Evolutionary conservation across 306 rosid genomes (phyloP).

Genomic region (Lathyrus oleraceus): DNA sequence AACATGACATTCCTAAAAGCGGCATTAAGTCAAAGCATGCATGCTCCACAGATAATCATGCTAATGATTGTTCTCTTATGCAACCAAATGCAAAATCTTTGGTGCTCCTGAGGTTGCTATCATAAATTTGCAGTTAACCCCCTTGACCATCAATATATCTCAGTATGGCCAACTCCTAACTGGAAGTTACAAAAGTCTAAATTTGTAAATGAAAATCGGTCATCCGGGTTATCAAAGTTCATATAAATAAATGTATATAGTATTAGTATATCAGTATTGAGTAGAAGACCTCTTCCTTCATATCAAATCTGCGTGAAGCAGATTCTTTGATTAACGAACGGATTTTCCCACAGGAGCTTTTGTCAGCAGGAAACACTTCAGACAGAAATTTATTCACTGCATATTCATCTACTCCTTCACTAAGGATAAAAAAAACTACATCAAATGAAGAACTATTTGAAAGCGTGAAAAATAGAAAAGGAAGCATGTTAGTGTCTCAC

Average conservation of each 20-base stretch:
- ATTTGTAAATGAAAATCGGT: constrained; percentile 24
- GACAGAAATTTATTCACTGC: constrained; percentile 72
- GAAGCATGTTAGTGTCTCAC: constrained; percentile 36
- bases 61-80: constrained; percentile 11
- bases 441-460: constrained; percentile 28
- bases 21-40: constrained; percentile 4
- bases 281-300: constrained; percentile 87
- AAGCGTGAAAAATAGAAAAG: constrained; percentile 12
- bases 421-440: constrained; percentile 42
- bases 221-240: constrained; percentile 16
- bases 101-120: constrained; percentile 7
- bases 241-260: constrained; percentile 29
- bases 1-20: constrained; percentile 4
- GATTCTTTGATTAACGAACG: constrained; percentile 73
- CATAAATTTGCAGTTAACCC: neutral
- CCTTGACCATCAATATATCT: constrained; percentile 21
- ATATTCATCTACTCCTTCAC: constrained; percentile 92
- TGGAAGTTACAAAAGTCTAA: constrained; percentile 19
- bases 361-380: constrained; percentile 64
- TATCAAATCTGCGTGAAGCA: constrained; percentile 81
- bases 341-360: constrained; percentile 57
- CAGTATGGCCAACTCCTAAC: constrained; percentile 22
- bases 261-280: constrained; percentile 30
- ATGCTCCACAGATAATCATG: constrained; percentile 9
- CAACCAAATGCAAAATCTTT: constrained; percentile 1